These are phyloP conservation scores for Colletotrichum cordylinicola DNA, from an alignment of 2,329 filamentous ascomycete species.

Conservation along the genomic window DNA sequence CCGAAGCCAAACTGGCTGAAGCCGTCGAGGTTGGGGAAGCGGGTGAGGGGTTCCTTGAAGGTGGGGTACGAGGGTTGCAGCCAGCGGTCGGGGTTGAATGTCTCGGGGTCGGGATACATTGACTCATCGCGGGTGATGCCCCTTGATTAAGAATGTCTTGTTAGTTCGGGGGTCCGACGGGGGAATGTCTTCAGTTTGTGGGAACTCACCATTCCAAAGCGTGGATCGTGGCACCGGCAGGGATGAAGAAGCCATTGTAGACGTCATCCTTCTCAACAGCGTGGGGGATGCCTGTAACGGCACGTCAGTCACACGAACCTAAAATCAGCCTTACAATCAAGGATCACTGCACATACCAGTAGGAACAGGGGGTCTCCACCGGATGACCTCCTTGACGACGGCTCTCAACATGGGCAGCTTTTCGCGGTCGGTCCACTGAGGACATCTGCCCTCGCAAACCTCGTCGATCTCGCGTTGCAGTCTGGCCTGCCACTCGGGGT, in stretches of 20 bases:
- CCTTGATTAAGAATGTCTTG: conserved; percentile 31
- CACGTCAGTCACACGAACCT: conserved; percentile 25
- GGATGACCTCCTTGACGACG: conserved; percentile 48
- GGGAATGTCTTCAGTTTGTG: not conserved
- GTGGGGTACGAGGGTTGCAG: conserved; percentile 42
- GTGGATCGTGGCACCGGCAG: conserved; percentile 56
- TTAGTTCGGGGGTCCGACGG: not conserved
- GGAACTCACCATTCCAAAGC: conserved; percentile 32
- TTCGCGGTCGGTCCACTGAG: conserved; percentile 43
- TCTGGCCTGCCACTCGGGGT: conserved; percentile 37
- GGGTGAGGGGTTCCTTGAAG: conserved; percentile 43
- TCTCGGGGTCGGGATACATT: conserved; percentile 42
- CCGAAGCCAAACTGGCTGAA: conserved; percentile 60
- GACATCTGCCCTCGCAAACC: conserved; percentile 44
- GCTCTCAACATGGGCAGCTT: conserved; percentile 44
- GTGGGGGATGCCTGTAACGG: conserved; percentile 48
- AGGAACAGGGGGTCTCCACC: conserved; percentile 61
- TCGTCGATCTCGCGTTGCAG: conserved; percentile 46
- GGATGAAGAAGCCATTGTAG: conserved; percentile 58
- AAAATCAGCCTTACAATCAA: not conserved
- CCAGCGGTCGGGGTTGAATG: conserved; percentile 46
- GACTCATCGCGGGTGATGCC: conserved; percentile 50
- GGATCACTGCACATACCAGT: conserved; percentile 43
- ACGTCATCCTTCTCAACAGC: conserved; percentile 56
- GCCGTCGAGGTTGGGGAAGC: conserved; percentile 44